Base-by-base conservation (phyloP, 2,329 filamentous ascomycete species). In the Botrytis aclada region DNA sequence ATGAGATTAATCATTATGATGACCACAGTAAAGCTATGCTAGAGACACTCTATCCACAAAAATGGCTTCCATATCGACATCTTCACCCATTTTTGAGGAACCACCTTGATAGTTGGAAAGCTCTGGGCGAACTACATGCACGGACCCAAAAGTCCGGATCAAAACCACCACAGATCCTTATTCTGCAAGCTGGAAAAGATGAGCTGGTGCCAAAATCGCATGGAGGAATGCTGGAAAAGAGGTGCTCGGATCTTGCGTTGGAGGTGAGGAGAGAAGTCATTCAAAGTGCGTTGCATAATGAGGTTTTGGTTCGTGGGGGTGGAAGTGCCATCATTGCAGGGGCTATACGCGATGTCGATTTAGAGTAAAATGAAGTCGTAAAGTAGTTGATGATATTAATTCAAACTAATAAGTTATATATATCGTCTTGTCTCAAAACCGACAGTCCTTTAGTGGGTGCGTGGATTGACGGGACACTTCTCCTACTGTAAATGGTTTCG, bases 61-160 rank as follows among this genome's bases (percentile, higher is more conserved):
- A 88, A 77, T 95, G 92, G 92, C 83, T 95, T 10, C 93, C 93
- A 0, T 95, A 95, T 80, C 87, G 88, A 64, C 89, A 95, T 79
- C 84, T 95, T 0, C 89, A 89, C 85, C 91, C 90, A 0, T 94
- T 95, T 78, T 84, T 95, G 18, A 86, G 91, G 76, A 94, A 87
- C 74, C 86, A 88, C 58, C 81, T 90, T 51, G 86, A 90, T 75
- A 88, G 84, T 75, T 86, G 82, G 82, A 79, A 82, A 70, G 89
- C 89, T 74, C 75, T 90, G 43, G 83, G 81, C 5, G 70, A 79
- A 41, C 84, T 89, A 47, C 81, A 82, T 14, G 75, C 80, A 51
- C 77, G 64, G 7, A 67, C 76, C 9, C 78, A 81, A 77, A 73
- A 73, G 69, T 77, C 75, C 71, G 77, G 72, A 37, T 75, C 74